These are phyloP conservation scores for Sclerotiophoma versabilis DNA, from an alignment of 2,329 filamentous ascomycete species.

Conservation along the genomic window DNA sequence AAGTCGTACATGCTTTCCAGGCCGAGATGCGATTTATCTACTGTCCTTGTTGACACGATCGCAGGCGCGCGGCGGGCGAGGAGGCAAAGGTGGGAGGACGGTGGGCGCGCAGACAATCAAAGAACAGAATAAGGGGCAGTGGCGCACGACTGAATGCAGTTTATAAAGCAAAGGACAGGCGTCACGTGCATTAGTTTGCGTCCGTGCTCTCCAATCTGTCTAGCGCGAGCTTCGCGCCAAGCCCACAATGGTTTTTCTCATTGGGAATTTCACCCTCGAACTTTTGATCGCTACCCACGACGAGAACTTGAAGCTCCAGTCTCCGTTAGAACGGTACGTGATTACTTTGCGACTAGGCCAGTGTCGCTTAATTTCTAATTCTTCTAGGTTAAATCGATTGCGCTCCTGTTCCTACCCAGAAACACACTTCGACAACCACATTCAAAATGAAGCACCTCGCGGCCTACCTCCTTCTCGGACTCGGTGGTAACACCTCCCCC, in stretches of 20 bases:
- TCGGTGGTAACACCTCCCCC: slow-evolving; percentile 90
- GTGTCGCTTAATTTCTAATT: slow-evolving; percentile 21
- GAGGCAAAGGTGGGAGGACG: slow-evolving; percentile 24
- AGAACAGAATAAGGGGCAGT: slow-evolving; percentile 27
- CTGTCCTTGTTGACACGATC: slow-evolving; percentile 17
- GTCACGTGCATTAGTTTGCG: slow-evolving; percentile 21
- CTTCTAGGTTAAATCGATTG: slow-evolving; percentile 81
- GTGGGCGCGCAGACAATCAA: slow-evolving; percentile 27
- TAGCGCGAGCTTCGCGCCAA: slow-evolving; percentile 14
- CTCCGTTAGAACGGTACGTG: slow-evolving; percentile 90
- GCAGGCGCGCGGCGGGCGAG: slow-evolving; percentile 23
- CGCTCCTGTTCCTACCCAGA: slow-evolving; percentile 74
- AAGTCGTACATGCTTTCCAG: slow-evolving; percentile 47
- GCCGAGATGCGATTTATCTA: slow-evolving; percentile 12
- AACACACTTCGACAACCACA: slow-evolving; percentile 60
- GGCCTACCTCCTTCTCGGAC: slow-evolving; percentile 95
- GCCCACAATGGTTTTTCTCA: too few relatives aligned
- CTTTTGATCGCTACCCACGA: slow-evolving; percentile 42
- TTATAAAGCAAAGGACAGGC: slow-evolving; percentile 29
- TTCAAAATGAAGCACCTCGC: slow-evolving; percentile 99
- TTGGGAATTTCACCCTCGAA: slow-evolving; percentile 29
- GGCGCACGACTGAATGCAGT: slow-evolving; percentile 28
- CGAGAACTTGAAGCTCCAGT: slow-evolving; percentile 97
- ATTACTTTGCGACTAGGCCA: slow-evolving; percentile 16
- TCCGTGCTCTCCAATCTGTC: slow-evolving; percentile 10